Evolutionary conservation across 2,329 filamentous ascomycete species (phyloP), one percentile per base, ranked within the genome.

Genomic region (Curvularia sp.): DNA sequence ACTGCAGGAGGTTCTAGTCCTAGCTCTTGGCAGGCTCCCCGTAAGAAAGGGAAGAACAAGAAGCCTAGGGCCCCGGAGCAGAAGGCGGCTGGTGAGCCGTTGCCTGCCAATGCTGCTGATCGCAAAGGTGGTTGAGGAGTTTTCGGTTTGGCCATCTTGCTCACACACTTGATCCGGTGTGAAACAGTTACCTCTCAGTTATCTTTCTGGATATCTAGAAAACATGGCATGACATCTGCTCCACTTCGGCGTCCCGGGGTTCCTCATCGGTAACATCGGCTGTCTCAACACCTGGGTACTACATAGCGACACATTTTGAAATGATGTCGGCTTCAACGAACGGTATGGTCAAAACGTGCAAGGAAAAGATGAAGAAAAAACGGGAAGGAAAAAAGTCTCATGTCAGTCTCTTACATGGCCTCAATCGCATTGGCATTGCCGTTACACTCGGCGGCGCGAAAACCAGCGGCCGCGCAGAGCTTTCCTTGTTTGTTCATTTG

Each of bases 101-200:
- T 81, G 51, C 80, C 80, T 15, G 72, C 69, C 1, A 81, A 80
- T 63, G 75, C 78, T 46, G 74, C 75, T 33, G 80, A 82, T 51
- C 73, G 80, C 35, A 83, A 83, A 59, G 81, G 81, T 12, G 81
- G 81, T 22, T 80, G 72, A 55, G 18, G 35, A 42, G 22, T 24
- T 47, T 28, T 30, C 33, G 33, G 33, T 49, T 41, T 43, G 26
- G 20, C 44, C 31, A 12, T 30, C 33, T 49, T 31, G 44, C 30
- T 30, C 30, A 46, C n/a, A 18, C 28, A n/a, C 5, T 38, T 49
- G 47, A 13, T 31, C 39, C 12, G 7, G n/a, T 57, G 12, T 43
- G 18, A 22, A 22, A 31, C 26, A 20, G 46, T 10, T 47, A 22
- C 20, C 26, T 39, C 28, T 26, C 22, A 24, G 22, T 42, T 24